phyloP scores from a whole-genome alignment of 768 basidiomycete species.

The Lactarius hatsudake region DNA sequence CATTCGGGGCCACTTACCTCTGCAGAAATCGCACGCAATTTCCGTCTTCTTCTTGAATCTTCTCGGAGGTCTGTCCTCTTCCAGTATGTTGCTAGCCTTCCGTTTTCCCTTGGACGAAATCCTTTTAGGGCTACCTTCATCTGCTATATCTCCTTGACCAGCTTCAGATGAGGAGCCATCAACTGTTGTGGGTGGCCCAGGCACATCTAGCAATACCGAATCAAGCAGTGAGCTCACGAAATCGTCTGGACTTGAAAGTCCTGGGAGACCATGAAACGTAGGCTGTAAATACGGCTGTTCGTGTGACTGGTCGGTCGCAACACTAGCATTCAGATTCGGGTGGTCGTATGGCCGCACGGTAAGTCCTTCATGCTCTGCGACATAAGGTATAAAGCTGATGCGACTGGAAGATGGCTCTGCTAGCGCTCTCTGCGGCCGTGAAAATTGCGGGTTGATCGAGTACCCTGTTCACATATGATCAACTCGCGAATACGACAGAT shows the following conservation, averaged over 20 bases:
- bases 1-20: constrained; percentile 46
- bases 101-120: constrained; percentile 18
- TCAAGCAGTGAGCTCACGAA: constrained; percentile 19
- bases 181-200: constrained; percentile 11
- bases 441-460: constrained; percentile 1
- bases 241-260: constrained; percentile 2
- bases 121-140: constrained; percentile 12
- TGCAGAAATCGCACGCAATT: constrained; percentile 77
- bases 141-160: constrained; percentile 17
- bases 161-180: constrained; percentile 23
- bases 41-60: constrained; percentile 44
- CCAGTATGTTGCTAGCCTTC: constrained; percentile 1
- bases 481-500: neutral
- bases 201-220: constrained; percentile 14
- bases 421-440: constrained; percentile 16
- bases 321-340: neutral
- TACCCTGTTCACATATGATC: constrained; percentile 8
- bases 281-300: constrained; percentile 12
- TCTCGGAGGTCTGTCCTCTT: constrained; percentile 18
- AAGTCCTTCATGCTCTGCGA: constrained; percentile 15
- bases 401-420: constrained; percentile 23
- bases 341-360: constrained; percentile 11
- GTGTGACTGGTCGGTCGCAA: neutral
- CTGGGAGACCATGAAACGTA: constrained; percentile 4
- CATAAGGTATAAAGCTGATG: constrained; percentile 17